Base-by-base conservation (phyloP, 2,329 filamentous ascomycete species). In the Paecilomyces niveus region DNA sequence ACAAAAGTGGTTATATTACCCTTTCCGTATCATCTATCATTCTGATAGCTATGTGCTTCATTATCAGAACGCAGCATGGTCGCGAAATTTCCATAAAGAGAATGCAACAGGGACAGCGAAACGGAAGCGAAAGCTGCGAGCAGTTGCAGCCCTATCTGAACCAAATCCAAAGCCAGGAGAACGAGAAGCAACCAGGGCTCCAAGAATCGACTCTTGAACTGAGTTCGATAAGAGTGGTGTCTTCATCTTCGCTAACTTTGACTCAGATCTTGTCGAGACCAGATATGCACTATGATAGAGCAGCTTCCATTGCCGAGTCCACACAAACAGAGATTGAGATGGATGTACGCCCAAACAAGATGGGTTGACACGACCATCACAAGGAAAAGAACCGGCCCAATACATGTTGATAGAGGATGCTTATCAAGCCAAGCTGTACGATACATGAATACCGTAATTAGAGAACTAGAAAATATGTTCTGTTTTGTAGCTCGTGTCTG, bases 1-100 rank as follows among this genome's bases (percentile, higher is more conserved):
- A 88, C 50, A 67, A 61, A 0, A 87, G 87, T 65, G 86, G 85
- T 0, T 87, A 81, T 54, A 76, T 83, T 8, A 85, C 84, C 0
- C 79, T 81, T 60, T 72, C 81, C 3, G 74, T 77, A 3, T 67
- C 86, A 49, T 76, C 80, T 0, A 67, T 78, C 0, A 69, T 72
- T 1, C 64, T 87, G 55, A 85, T 87, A 51, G 69, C 65, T 0
- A 82, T 75, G 13, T 73, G 83, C 0, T 74, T 86, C 21, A 55
- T 72, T 0, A 81, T 84, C 24, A 69, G 80, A 8, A 39, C 31
- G 7, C 39, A 60, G 13, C 53, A 59, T 31, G 56, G 58, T 13
- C 39, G 52, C 15, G 60, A 61, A 26, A 21, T 31, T 9, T 45
- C 32, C 2, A 26, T 26, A 29, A 76, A 68, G 59, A 73, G 56